These are phyloP conservation scores for Lasiodiplodia theobromae DNA, from an alignment of 2,329 filamentous ascomycete species.

Conservation along the genomic window DNA sequence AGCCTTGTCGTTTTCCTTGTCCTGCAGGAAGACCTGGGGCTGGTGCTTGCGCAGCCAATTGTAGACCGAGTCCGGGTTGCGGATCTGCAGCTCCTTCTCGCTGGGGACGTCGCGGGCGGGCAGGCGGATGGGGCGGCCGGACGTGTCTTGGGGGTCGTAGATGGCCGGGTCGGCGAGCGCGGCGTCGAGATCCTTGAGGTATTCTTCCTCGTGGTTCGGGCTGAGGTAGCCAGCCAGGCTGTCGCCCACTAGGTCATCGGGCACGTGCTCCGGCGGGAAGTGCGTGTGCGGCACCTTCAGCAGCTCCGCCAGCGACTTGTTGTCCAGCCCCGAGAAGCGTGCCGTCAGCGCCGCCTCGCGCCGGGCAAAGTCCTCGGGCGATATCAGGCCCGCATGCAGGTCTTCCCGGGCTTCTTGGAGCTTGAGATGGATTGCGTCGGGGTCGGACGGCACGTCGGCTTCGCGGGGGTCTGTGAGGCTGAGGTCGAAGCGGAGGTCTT, in stretches of 20 bases:
- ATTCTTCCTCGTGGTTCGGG: slow-evolving; percentile 75
- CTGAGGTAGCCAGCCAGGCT: slow-evolving; percentile 72
- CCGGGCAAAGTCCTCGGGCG: slow-evolving; percentile 41
- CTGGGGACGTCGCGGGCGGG: slow-evolving; percentile 49
- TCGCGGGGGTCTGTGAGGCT: slow-evolving; percentile 38
- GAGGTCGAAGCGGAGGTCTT: slow-evolving; percentile 77
- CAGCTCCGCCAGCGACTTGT: slow-evolving; percentile 46
- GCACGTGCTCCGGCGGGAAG: slow-evolving; percentile 40
- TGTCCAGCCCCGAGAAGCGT: slow-evolving; percentile 37
- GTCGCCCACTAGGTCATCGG: slow-evolving; percentile 55
- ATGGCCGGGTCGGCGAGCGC: slow-evolving; percentile 58
- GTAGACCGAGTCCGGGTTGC: slow-evolving; percentile 90
- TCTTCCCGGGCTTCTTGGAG: slow-evolving; percentile 46
- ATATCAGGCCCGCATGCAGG: slow-evolving; percentile 40
- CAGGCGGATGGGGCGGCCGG: slow-evolving; percentile 48
- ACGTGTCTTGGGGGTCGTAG: slow-evolving; percentile 57
- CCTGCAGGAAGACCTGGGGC: slow-evolving; percentile 84
- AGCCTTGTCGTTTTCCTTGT: slow-evolving; percentile 58
- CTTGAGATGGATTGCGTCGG: slow-evolving; percentile 38
- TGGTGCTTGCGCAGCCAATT: slow-evolving; percentile 92
- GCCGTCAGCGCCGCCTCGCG: slow-evolving; percentile 41
- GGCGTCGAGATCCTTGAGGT: slow-evolving; percentile 70
- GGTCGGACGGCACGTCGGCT: slow-evolving; percentile 34
- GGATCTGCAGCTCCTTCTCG: slow-evolving; percentile 63
- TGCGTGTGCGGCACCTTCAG: slow-evolving; percentile 52